Conservation (phyloP, 106 monocot genomes). For the Dendrobium officinale region DNA sequence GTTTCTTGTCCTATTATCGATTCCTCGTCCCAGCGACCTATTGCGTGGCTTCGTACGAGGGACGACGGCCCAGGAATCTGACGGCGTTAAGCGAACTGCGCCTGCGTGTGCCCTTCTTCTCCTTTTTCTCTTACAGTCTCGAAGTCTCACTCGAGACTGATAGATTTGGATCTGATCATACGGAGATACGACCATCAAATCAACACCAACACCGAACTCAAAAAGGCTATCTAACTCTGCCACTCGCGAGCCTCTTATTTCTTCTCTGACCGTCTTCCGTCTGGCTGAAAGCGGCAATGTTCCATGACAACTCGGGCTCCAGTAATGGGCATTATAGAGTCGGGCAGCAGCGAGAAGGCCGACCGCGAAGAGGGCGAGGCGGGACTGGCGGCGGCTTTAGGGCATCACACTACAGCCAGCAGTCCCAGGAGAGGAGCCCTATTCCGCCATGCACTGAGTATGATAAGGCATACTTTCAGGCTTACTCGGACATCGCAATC, state of each 20-base stretch:
- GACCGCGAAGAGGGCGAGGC: constrained; percentile 11
- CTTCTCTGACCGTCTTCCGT: not conserved
- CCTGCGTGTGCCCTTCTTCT: not conserved
- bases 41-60: not conserved
- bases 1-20: not conserved
- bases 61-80: not conserved
- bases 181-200: not conserved
- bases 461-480: constrained; percentile 78
- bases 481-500: constrained; percentile 83
- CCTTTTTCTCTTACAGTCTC: not conserved
- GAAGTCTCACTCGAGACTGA: not conserved
- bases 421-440: not conserved
- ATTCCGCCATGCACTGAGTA: constrained; percentile 41
- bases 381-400: constrained; percentile 9
- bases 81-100: not conserved
- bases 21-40: not conserved
- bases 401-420: constrained; percentile 15
- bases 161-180: constrained; percentile 4
- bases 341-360: constrained; percentile 14
- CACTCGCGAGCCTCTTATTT: not conserved
- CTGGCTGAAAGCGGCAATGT: constrained; percentile 4
- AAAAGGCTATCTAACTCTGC: not conserved
- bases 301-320: constrained; percentile 6
- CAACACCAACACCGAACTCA: not conserved
- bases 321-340: constrained; percentile 18